Percentiles rank a stretch among this genome's conserved stretches.
Conservation (phyloP, 176 grass and related monocot species). For the Carex parvula region DNA sequence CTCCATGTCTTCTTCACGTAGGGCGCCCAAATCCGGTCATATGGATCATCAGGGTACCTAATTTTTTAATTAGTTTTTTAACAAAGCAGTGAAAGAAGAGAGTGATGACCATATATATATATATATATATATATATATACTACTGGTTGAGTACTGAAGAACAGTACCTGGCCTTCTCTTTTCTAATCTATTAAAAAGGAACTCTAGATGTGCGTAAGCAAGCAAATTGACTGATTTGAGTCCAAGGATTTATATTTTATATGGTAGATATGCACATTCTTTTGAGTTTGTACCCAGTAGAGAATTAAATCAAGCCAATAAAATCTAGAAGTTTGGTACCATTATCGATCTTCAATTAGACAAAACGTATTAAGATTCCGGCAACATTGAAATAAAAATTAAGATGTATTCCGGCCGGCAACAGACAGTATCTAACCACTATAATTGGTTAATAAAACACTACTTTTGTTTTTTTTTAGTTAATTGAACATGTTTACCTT, state of each 20-base stretch:
- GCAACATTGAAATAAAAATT: neutral
- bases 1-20: neutral
- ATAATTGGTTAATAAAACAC: neutral
- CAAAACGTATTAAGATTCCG: neutral
- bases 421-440: neutral
- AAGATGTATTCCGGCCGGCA: neutral
- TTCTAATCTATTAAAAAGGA: neutral
- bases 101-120: no score
- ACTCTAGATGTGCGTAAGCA: no score
- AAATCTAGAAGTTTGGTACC: neutral
- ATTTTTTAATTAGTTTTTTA: neutral
- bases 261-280: neutral
- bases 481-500: slow-evolving; percentile 25
- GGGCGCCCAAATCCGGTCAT: neutral
- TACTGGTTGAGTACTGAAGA: neutral
- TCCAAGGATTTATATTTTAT: neutral
- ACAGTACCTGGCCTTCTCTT: neutral
- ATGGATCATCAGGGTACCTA: neutral
- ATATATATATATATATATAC: no score
- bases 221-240: no score
- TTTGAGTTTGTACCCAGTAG: neutral
- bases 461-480: neutral
- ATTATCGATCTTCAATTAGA: neutral
- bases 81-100: neutral
- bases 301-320: neutral